phyloP scores from a whole-genome alignment of 2,329 filamentous ascomycete species.

The Rhytidhysteron rufulum region DNA sequence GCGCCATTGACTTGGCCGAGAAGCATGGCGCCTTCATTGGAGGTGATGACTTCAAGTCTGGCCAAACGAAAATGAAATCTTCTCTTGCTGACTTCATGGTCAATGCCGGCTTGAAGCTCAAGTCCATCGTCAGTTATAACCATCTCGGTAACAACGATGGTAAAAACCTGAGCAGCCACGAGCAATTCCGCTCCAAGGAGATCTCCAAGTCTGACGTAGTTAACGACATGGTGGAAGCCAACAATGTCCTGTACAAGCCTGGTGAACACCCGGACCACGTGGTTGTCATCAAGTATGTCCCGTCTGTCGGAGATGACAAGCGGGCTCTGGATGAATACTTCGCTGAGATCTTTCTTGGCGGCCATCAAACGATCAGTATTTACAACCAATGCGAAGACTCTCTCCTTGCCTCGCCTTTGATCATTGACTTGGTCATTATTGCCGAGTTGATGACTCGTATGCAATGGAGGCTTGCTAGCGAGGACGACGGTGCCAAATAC shows the following conservation, averaged over 20 bases:
- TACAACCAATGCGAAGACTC: constrained; percentile 99
- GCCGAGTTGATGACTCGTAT: constrained; percentile 99
- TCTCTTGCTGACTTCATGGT: constrained; percentile 97
- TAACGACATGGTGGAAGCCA: constrained; percentile 98
- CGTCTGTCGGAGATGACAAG: constrained; percentile 97
- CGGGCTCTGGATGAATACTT: constrained; percentile 98
- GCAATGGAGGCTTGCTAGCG: constrained; percentile 69
- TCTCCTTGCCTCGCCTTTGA: constrained; percentile 88
- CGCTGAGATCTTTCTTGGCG: constrained; percentile 97
- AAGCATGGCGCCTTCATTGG: constrained; percentile 86
- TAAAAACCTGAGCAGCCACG: constrained; percentile 96
- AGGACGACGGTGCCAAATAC: constrained; percentile 61
- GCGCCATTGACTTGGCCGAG: constrained; percentile 84
- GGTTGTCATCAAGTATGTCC: constrained; percentile 99
- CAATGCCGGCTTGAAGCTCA: constrained; percentile 97
- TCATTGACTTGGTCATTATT: constrained; percentile 91
- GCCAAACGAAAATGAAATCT: constrained; percentile 99
- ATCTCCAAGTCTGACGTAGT: constrained; percentile 99
- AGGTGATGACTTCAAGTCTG: constrained; percentile 99
- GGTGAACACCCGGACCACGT: constrained; percentile 97
- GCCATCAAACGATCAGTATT: constrained; percentile 95
- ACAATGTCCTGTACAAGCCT: constrained; percentile 81
- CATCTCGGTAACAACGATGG: constrained; percentile 99
- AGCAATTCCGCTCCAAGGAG: constrained; percentile 99
- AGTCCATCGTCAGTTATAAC: constrained; percentile 98